A percentile compares a stretch with the other conserved stretches of the same genome.
Conservation (phyloP, 1,139 yeast genomes). For the Protomyces inouyei region DNA sequence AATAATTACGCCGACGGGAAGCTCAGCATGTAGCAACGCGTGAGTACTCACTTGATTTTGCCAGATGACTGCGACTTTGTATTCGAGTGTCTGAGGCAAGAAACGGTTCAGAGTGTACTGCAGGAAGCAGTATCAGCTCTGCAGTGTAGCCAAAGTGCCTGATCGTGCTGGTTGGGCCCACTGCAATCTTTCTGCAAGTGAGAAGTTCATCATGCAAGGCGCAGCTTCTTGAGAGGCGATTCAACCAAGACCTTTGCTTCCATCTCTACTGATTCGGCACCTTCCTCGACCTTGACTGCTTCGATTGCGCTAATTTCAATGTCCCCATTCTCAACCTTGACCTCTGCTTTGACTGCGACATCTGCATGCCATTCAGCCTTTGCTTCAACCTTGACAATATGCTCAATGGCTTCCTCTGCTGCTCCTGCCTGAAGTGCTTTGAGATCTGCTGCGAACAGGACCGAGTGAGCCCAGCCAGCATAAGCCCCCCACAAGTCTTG, state of each 20-base stretch:
- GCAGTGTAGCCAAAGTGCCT: too few relatives aligned
- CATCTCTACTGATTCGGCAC: too few relatives aligned
- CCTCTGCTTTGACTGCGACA: neutral
- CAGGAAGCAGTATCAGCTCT: too few relatives aligned
- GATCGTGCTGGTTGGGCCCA: too few relatives aligned
- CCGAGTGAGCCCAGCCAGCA: conserved; percentile 98
- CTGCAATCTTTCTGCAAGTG: too few relatives aligned
- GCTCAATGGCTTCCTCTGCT: neutral
- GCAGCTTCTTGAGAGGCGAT: neutral
- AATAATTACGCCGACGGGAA: too few relatives aligned
- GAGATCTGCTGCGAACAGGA: conserved; percentile 80
- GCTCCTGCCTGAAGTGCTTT: conserved; percentile 11
- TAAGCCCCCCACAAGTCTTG: conserved; percentile 73
- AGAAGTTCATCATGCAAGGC: neutral
- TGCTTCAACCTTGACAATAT: neutral
- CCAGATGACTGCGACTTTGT: too few relatives aligned
- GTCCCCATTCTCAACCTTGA: neutral
- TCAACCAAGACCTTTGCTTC: neutral
- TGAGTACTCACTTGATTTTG: too few relatives aligned
- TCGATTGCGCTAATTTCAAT: neutral
- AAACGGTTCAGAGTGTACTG: too few relatives aligned
- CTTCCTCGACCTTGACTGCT: neutral
- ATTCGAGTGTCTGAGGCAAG: too few relatives aligned
- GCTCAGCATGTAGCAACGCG: too few relatives aligned
- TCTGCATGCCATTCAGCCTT: neutral